phyloP scores from a whole-genome alignment of 257 asterid genomes.

The Gentiana dahurica region DNA sequence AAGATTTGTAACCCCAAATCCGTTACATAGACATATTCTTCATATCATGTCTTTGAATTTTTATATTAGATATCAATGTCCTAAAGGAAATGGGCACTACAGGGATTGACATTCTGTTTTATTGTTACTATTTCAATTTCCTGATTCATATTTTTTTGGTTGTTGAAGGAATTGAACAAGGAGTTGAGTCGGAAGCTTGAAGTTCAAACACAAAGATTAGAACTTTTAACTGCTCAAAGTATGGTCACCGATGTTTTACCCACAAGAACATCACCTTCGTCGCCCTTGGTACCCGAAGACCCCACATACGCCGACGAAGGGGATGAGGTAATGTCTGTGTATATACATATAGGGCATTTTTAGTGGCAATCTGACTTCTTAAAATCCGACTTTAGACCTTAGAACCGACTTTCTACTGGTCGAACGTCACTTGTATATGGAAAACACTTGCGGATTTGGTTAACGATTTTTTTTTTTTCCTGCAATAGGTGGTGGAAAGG shows the following conservation, averaged over 20 bases:
- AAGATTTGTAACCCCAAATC: too few species aligned
- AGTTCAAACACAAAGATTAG: constrained; percentile 91
- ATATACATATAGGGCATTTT: too few species aligned
- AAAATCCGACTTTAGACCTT: background rate
- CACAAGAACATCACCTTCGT: constrained; percentile 43
- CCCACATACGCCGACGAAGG: constrained; percentile 88
- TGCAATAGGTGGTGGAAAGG: constrained; percentile 79
- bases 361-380: background rate
- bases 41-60: too few species aligned
- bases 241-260: constrained; percentile 50
- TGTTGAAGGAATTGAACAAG: constrained; percentile 64
- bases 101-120: too few species aligned
- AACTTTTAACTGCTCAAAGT: constrained; percentile 81
- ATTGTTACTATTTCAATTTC: background rate
- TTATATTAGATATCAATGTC: too few species aligned
- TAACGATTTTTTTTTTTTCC: background rate
- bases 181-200: constrained; percentile 85
- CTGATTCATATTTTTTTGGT: constrained; percentile 9
- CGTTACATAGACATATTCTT: too few species aligned
- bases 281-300: constrained; percentile 22
- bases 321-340: constrained; percentile 57
- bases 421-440: background rate
- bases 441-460: background rate
- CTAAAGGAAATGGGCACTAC: too few species aligned
- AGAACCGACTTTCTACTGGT: background rate